Evolutionary conservation across 163 green algal genomes (phyloP).

Genomic region (Scenedesmus sp.): DNA sequence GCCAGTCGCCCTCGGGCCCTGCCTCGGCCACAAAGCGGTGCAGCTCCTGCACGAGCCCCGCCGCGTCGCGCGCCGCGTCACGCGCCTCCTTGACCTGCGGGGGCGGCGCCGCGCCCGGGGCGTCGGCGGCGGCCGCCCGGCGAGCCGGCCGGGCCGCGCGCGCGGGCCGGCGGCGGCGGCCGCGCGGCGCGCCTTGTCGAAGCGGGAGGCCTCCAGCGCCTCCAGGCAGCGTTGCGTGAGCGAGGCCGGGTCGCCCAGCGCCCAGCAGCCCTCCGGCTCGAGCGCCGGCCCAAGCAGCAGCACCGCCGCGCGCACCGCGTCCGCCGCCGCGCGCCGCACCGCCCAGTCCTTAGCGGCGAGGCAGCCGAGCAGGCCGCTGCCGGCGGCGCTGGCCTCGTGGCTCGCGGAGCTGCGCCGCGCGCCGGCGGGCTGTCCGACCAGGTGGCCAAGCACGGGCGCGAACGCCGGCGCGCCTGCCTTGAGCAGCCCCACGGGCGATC

Average conservation of each 20-base stretch:
- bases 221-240: constrained; percentile 35
- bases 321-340: constrained; percentile 40
- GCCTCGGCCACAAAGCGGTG: constrained; percentile 26
- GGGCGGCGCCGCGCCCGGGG: not conserved
- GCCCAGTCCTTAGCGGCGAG: constrained; percentile 37
- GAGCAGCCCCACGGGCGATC: constrained; percentile 18
- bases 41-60: constrained; percentile 28
- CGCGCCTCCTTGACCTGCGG: constrained; percentile 40
- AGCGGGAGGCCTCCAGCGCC: constrained; percentile 25
- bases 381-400: not conserved
- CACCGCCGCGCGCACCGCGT: constrained; percentile 28
- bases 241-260: constrained; percentile 1
- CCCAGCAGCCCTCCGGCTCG: constrained; percentile 38
- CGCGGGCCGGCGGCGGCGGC: not conserved
- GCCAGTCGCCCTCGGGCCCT: constrained; percentile 34
- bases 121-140: too few relatives aligned
- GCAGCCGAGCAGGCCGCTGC: constrained; percentile 41
- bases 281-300: constrained; percentile 37
- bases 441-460: constrained; percentile 35
- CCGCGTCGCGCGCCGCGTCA: constrained; percentile 18
- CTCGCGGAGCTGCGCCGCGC: constrained; percentile 6
- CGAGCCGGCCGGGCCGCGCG: not conserved
- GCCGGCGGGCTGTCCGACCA: constrained; percentile 26
- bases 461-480: constrained; percentile 37
- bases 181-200: constrained; percentile 40